Evolutionary conservation across 2,329 filamentous ascomycete genomes (phyloP), one percentile per base, ranked within the genome.

Genomic region (Dryadomyces quercus-mongolicae): DNA sequence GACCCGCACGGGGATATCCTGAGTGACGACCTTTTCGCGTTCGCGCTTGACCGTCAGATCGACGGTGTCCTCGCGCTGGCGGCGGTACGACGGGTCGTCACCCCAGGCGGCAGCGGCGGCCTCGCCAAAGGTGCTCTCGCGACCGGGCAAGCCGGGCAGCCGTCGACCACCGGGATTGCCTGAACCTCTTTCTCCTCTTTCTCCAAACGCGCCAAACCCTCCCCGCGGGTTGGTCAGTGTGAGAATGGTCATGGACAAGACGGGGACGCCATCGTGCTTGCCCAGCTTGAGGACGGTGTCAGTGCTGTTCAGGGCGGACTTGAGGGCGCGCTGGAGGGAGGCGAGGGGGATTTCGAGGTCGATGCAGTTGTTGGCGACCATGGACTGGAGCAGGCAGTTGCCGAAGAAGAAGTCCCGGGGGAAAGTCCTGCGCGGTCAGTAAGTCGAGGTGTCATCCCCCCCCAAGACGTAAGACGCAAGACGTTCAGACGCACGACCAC

Each of bases 291-390:
- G 81, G 15, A 85, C 86, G 54, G 91, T 89, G 18, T 88, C 85
- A 18, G 85, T 82, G 62, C 88, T 88, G 65, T 88, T 85, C 53
- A 86, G 74, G 47, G 92, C 92, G 40, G 91, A 96, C 63, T 85
- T 89, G 56, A 98, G 82, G n/a, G 93, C 93, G 56, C 91, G 85
- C 63, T 93, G 88, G 21, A 98, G 81, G 2, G 88, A 85, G 15
- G 81, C 79, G n/a, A 97, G 82, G 25, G 93, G 90, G 1, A 98
- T 81, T 71, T 98, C 93, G 59, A 98, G 84, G 70, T 98, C 96
- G 71, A 98, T 96, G 53, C 90, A 88, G 70, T 95, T 95, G 68
- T 82, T 76, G 43, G 74, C 74, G 49, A 90, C 85, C 51, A 87
- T 87, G 51, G 91, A 95, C 67, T 95, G 86, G 61, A 97, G 84